A percentile compares a stretch with the other conserved stretches of the same genome.
These are phyloP conservation scores for Apiotrichum domesticum DNA, from an alignment of 1,284 basidiomycete species.

Conservation along the genomic window DNA sequence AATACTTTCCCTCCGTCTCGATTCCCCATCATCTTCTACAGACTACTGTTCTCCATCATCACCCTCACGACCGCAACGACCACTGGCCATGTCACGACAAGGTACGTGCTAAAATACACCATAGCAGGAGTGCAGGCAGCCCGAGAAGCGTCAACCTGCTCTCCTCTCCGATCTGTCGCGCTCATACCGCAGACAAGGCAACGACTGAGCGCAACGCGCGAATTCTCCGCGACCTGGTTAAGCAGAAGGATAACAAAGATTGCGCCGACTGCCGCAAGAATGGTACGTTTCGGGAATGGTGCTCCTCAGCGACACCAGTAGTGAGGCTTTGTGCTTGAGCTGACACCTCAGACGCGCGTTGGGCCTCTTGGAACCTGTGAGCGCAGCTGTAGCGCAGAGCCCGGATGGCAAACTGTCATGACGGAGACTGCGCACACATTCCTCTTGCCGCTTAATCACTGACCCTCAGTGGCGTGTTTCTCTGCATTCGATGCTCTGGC, in stretches of 20 bases:
- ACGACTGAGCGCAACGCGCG: slow-evolving; percentile 71
- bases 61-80: neutral
- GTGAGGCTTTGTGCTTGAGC: neutral
- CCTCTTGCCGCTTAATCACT: too few relatives aligned
- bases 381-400: neutral
- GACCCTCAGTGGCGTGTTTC: slow-evolving; percentile 68
- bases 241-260: slow-evolving; percentile 82
- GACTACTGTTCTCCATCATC: neutral
- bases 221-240: slow-evolving; percentile 75
- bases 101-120: slow-evolving; percentile 14
- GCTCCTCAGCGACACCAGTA: too few relatives aligned
- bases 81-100: slow-evolving; percentile 30
- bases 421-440: too few relatives aligned
- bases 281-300: slow-evolving; percentile 52
- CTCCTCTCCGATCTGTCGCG: too few relatives aligned
- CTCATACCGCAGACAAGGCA: slow-evolving; percentile 57
- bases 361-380: slow-evolving; percentile 96
- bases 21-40: neutral
- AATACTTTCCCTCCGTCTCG: too few relatives aligned
- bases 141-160: too few relatives aligned
- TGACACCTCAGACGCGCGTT: slow-evolving; percentile 69
- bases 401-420: neutral
- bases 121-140: neutral
- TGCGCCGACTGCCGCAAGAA: slow-evolving; percentile 93
- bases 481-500: slow-evolving; percentile 97